A percentile compares a stretch with the other conserved stretches of the same genome.
Conservation (phyloP, 257 asterid species). For the Prunella vulgaris region DNA sequence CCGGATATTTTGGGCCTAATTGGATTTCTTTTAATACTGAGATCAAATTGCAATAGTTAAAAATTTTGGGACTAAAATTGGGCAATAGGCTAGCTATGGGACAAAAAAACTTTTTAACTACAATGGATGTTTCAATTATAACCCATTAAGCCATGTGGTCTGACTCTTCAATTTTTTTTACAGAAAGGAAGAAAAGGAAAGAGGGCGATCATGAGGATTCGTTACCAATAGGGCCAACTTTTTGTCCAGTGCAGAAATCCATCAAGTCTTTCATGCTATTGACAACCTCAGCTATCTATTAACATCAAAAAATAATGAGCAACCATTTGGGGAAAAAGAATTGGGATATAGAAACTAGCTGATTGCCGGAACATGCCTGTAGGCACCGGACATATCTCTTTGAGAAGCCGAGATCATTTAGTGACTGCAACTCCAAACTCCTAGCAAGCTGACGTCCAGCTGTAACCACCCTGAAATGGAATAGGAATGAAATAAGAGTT, state of each 20-base stretch:
- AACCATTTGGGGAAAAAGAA: not conserved
- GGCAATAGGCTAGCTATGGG: no score
- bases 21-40: no score
- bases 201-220: not conserved
- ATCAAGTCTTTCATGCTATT: constrained; percentile 94
- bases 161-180: not conserved
- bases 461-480: constrained; percentile 64
- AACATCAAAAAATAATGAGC: constrained; percentile 15
- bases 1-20: no score
- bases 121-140: not conserved
- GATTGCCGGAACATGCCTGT: constrained; percentile 49
- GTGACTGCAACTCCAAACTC: constrained; percentile 89
- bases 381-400: constrained; percentile 94
- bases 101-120: no score
- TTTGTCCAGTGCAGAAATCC: constrained; percentile 79
- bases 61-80: no score
- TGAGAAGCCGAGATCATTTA: constrained; percentile 91
- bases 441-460: constrained; percentile 98
- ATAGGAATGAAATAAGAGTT: constrained; percentile 4
- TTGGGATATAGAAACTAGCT: not conserved
- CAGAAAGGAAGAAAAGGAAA: not conserved
- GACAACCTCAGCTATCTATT: constrained; percentile 93
- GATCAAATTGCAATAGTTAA: no score
- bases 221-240: constrained; percentile 86
- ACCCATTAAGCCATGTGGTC: not conserved